Evolutionary conservation across 164 flowering plant species (phyloP), one percentile per base, ranked within the genome.

Genomic region (Houttuynia cordata): DNA sequence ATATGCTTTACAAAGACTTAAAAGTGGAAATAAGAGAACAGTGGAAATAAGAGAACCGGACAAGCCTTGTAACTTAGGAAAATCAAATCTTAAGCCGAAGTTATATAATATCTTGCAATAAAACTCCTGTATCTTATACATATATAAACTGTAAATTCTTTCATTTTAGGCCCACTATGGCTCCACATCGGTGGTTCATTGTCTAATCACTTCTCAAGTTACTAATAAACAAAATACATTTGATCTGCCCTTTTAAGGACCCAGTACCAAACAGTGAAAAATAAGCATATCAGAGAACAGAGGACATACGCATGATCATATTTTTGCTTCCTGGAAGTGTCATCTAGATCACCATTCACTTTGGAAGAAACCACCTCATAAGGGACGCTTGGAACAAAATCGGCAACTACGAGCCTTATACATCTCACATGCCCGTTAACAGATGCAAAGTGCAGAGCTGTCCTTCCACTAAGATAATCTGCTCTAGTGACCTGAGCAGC

Each of bases 361-460:
- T 24, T 79, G 60, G 71, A 61, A 71, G 62, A 57, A 10, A 71
- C 53, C 21, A 70, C 67, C 62, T 86, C 90, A 78, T 71, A 80
- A 21, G 91, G 84, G 56, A 75, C 79, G 73, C 94, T 90, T 2
- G 94, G 96, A 61, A 90, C 79, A 70, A 82, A 86, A 64, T 94
- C 97, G 37, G 97, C 87, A 40, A 90, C 81, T 18, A 85, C 79
- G 61, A 94, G 82, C 66, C 97, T 82, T 54, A 90, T 76, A 62
- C 99, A 94, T 79, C 95, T 76, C 7, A 74, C 87, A 75, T 90
- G 96, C 37, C 99, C 99, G 80, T 85, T 85, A 22, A 83, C 83
- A 40, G 99, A 87, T 21, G 96, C 96, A 75, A 88, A 94, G 80
- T 94, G 99, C 24, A 94, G 85, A 50, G 97, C 96, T 17, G 96